Evolutionary conservation across 805 yeast species (phyloP).

Genomic region (Candida tallmaniae): DNA sequence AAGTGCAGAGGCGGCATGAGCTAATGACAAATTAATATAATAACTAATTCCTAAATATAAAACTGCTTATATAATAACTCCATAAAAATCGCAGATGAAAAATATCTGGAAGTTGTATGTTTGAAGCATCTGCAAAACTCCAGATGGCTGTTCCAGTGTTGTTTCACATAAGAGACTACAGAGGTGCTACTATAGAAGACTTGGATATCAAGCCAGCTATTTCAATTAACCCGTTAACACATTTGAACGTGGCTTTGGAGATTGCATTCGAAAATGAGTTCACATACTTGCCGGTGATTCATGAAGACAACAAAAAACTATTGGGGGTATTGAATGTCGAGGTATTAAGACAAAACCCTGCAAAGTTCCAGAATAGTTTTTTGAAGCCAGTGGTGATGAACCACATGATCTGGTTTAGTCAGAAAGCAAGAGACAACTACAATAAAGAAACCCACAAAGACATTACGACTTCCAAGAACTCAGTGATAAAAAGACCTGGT

Average conservation of each 20-base stretch:
- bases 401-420: constrained; percentile 43
- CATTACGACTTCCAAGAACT: constrained; percentile 4
- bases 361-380: constrained; percentile 18
- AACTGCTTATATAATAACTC: too few relatives aligned
- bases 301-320: constrained; percentile 39
- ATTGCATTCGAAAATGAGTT: constrained; percentile 53
- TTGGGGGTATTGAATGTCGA: constrained; percentile 48
- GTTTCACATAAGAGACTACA: constrained; percentile 34
- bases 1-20: constrained; percentile 37
- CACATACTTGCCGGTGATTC: constrained; percentile 51
- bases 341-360: constrained; percentile 31
- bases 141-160: constrained; percentile 8
- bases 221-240: constrained; percentile 46
- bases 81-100: too few relatives aligned
- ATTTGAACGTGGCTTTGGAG: constrained; percentile 47
- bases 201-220: constrained; percentile 56
- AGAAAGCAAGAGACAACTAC: constrained; percentile 30
- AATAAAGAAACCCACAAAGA: constrained; percentile 12
- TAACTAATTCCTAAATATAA: too few relatives aligned
- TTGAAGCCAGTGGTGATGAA: constrained; percentile 25
- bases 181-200: constrained; percentile 56
- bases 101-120: too few relatives aligned
- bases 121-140: not conserved
- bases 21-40: too few relatives aligned
- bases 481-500: constrained; percentile 32